Evolutionary conservation across 192 early-diverging fungal genomes (phyloP).

Genomic region (Coemansia sp.): DNA sequence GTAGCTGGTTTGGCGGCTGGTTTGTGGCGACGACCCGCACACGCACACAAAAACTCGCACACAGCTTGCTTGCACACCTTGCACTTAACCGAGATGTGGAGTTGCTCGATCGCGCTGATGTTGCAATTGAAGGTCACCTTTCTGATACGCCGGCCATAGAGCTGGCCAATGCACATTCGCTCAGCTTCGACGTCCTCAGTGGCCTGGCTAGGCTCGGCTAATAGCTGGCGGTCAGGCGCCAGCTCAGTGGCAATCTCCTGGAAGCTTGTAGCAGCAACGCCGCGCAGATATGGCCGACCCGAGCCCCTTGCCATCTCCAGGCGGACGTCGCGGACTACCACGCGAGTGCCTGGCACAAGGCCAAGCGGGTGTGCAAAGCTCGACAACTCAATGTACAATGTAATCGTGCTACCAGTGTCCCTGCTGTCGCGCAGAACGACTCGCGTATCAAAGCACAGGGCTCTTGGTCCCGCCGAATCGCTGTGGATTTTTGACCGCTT

Average conservation of each 20-base stretch:
- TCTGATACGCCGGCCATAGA: background rate
- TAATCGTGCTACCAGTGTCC: constrained; percentile 7
- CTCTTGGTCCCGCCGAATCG: background rate
- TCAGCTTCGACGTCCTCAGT: background rate
- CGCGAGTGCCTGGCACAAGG: constrained; percentile 28
- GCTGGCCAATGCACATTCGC: constrained; percentile 13
- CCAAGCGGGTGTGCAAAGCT: constrained; percentile 34
- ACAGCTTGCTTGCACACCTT: constrained; percentile 19
- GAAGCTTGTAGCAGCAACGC: constrained; percentile 11
- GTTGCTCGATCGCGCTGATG: constrained; percentile 12
- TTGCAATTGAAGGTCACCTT: constrained; percentile 10
- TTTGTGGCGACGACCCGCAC: constrained; percentile 16
- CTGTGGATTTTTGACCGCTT: background rate
- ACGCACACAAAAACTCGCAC: constrained; percentile 25
- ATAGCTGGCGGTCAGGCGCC: background rate
- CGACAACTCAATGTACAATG: constrained; percentile 29
- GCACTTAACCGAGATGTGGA: constrained; percentile 18
- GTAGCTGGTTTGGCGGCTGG: constrained; percentile 1
- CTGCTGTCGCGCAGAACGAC: constrained; percentile 21
- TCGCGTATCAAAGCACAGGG: constrained; percentile 20
- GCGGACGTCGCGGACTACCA: constrained; percentile 16
- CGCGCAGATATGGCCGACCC: constrained; percentile 22
- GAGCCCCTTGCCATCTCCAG: constrained; percentile 12
- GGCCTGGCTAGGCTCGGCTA: background rate
- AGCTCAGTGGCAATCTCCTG: background rate